Evolutionary conservation across 805 yeast species (phyloP).

Genomic region (Suhomyces sp.): DNA sequence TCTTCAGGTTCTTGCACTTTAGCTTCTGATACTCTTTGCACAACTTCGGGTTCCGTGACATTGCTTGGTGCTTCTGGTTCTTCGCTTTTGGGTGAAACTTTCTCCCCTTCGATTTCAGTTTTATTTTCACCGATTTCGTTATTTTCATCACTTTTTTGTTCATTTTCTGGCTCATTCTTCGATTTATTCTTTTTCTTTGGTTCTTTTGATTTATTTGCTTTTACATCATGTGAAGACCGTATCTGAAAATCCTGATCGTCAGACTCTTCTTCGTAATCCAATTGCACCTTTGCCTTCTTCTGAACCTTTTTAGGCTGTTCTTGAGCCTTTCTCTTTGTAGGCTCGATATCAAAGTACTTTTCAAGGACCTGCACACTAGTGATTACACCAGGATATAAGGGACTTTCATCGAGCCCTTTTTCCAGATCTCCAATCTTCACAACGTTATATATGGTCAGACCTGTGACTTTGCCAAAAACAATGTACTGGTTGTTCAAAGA

Average conservation of each 20-base stretch:
- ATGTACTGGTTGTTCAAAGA: slow-evolving; percentile 41
- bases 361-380: slow-evolving; percentile 38
- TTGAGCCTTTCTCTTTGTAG: slow-evolving; percentile 10
- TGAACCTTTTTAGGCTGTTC: slow-evolving; percentile 13
- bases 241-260: slow-evolving; percentile 30
- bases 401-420: slow-evolving; percentile 38
- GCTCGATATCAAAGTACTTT: slow-evolving; percentile 45
- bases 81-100: not conserved
- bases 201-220: not conserved
- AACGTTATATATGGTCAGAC: slow-evolving; percentile 53
- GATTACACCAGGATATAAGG: slow-evolving; percentile 52
- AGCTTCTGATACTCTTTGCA: not conserved
- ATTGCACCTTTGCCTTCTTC: slow-evolving; percentile 17
- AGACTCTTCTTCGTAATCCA: slow-evolving; percentile 38
- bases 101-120: not conserved
- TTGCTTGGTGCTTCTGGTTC: not conserved
- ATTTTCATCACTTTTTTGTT: not conserved
- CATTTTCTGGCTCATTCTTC: not conserved
- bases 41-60: not conserved
- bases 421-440: slow-evolving; percentile 50
- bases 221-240: slow-evolving; percentile 42
- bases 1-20: not conserved
- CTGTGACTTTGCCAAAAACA: slow-evolving; percentile 58
- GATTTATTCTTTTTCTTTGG: not conserved
- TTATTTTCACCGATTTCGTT: not conserved